Evolutionary conservation across 2,329 filamentous ascomycete genomes (phyloP), one percentile per base, ranked within the genome.

Genomic region (Aureobasidium sp.): DNA sequence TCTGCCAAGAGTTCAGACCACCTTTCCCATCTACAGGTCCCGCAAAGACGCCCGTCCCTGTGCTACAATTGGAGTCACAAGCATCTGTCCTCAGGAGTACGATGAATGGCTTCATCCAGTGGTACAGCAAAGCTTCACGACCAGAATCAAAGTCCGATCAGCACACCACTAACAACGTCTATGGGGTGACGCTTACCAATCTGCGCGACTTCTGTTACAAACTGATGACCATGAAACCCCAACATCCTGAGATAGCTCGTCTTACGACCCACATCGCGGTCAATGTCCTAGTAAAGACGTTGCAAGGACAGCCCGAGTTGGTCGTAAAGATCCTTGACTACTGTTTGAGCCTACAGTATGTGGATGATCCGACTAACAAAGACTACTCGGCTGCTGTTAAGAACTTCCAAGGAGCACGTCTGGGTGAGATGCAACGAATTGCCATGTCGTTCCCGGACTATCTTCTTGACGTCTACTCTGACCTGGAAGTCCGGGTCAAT

Each of bases 371-470:
- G 3, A 84, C 88, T 47, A 84, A 88, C 68, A 81, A 83, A 44
- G 78, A 85, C 3, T 96, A 92, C 73, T 91, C 89, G 14, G 94
- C 97, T 66, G 87, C 92, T 1, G 89, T 97, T 37, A 94, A 92
- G 70, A 90, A 95, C 62, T 81, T 99, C 16, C 91, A 97, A 71
- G 84, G 83, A 3, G 85, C 95, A 69, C 89, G 90, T 68, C 91
- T 91, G 74, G 82, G 91, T 61, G 93, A 99, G 73, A 80, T 97
- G 63, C 91, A 96, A 69, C 85, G 92, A 62, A 80, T 99, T 44
- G 93, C 93, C 7, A 86, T 90, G 64, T 90, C 91, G 68, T 96
- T 97, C 81, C 88, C 94, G 0, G 90, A 97, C 72, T 88, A 96
- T 70, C 85, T 99, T 64, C 81, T 94, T 10, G 83, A 88, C 76